Evolutionary conservation across 192 early-diverging fungal genomes (phyloP), one percentile per base, ranked within the genome.

Genomic region (Umbelopsis sp.): DNA sequence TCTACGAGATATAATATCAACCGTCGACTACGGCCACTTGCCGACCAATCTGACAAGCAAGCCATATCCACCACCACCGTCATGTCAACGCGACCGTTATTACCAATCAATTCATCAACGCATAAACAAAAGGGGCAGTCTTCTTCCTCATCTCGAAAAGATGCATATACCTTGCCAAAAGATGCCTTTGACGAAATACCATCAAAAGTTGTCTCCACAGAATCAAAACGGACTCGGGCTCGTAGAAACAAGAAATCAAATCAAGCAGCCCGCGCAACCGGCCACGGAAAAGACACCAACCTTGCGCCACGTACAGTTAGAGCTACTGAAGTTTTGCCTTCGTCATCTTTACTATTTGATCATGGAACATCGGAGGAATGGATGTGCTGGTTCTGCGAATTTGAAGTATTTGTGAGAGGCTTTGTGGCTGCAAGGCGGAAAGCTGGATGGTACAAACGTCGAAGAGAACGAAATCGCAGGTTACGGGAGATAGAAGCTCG

Each of bases 321-420:
- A 34, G 31, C 29, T 20, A 32, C 31, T 0, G 56, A 62, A 22
- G 12, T 62, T 2, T 14, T 62, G 16, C 31, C 56, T 62, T 22
- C 56, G 17, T 14, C 56, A n/a, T 62, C 56, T 0, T 62, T 62
- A 20, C 29, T 62, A 3, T 62, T 62, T 16, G 56, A 62, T 17
- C 12, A 62, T 26, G 56, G 56, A n/a, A 62, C 56, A 34, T 62
- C 56, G n/a, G 56, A 62, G 17, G 56, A 62, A 20, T 62, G 56
- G 56, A 62, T 62, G 56, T 62, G 56, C 31, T 62, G 26, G 26
- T 62, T 62, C 29, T 62, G 56, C 31, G 56, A 62, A 62, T 62
- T 62, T 20, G 56, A 62, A 62, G 56, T 62, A 14, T 62, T 62
- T 62, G 26, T 62, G 17, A 29, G 56, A 20, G 56, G 56, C 8